These are phyloP conservation scores for Ehretia macrophylla DNA, from an alignment of 257 asterid genomes.

Conservation along the genomic window DNA sequence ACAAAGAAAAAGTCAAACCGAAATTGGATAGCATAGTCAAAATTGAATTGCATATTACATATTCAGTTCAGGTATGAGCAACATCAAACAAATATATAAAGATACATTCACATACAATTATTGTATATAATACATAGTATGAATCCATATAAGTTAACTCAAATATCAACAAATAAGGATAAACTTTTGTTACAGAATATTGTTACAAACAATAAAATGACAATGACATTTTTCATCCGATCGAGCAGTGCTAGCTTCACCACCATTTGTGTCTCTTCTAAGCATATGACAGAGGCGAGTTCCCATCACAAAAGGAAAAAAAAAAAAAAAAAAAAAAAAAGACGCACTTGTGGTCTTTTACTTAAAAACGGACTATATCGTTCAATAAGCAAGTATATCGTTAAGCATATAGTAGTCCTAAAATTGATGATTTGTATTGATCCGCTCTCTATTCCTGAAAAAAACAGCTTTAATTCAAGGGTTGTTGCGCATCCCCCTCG, in stretches of 20 bases:
- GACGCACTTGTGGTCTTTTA: too few species aligned
- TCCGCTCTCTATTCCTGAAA: too few species aligned
- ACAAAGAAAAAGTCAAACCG: too few species aligned
- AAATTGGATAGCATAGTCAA: too few species aligned
- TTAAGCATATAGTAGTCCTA: too few species aligned
- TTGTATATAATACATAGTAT: not conserved
- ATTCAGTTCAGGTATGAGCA: not conserved
- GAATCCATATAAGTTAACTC: not conserved
- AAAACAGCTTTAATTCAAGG: not conserved
- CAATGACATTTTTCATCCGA: too few species aligned
- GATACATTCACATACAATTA: not conserved
- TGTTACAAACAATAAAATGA: not conserved
- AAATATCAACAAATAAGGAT: not conserved
- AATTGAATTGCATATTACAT: too few species aligned
- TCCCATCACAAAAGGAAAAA: not conserved
- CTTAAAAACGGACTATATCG: too few species aligned
- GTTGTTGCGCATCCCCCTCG: conserved; percentile 2
- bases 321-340: too few species aligned
- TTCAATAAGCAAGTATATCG: too few species aligned
- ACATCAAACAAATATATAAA: not conserved
- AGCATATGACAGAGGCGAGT: not conserved
- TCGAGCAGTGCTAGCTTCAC: not conserved
- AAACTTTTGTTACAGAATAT: not conserved
- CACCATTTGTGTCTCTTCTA: not conserved
- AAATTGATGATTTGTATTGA: too few species aligned